Evolutionary conservation across 495 filamentous ascomycete species (phyloP).

Genomic region (Tuber umbilicatum): DNA sequence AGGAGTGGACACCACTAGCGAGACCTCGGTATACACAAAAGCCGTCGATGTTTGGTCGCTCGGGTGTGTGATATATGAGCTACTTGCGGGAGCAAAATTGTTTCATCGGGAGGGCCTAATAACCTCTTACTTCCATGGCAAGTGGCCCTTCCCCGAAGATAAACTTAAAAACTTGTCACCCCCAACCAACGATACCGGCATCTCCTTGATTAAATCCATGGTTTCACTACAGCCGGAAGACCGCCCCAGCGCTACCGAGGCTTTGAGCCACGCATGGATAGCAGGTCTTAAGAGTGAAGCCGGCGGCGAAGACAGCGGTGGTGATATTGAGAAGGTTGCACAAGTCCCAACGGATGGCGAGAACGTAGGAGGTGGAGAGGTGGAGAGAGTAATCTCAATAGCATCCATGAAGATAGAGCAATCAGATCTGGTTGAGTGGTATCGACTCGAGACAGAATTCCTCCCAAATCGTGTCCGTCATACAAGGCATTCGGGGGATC

Average conservation of each 20-base stretch:
- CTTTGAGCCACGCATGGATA: not conserved
- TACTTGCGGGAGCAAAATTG: not conserved
- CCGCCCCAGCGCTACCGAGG: not conserved
- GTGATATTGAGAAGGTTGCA: too few species aligned
- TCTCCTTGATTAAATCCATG: not conserved
- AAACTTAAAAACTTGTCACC: not conserved
- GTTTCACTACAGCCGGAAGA: not conserved
- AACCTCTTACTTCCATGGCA: not conserved
- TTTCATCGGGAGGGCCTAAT: not conserved
- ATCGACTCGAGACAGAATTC: not conserved
- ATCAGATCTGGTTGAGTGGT: not conserved
- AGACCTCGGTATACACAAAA: slow-evolving; percentile 19
- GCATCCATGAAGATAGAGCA: not conserved
- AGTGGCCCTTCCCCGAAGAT: not conserved
- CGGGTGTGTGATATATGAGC: slow-evolving; percentile 17
- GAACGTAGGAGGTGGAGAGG: too few species aligned
- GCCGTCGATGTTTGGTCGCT: slow-evolving; percentile 27
- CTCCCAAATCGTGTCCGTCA: not conserved
- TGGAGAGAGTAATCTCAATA: too few species aligned
- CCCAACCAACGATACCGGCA: not conserved
- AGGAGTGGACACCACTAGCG: slow-evolving; percentile 3
- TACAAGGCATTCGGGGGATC: too few species aligned
- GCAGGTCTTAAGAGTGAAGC: too few species aligned
- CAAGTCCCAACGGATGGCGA: too few species aligned
- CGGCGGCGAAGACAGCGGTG: not conserved